phyloP scores from a whole-genome alignment of 176 grass and related monocot species.

The Bromus sterilis region DNA sequence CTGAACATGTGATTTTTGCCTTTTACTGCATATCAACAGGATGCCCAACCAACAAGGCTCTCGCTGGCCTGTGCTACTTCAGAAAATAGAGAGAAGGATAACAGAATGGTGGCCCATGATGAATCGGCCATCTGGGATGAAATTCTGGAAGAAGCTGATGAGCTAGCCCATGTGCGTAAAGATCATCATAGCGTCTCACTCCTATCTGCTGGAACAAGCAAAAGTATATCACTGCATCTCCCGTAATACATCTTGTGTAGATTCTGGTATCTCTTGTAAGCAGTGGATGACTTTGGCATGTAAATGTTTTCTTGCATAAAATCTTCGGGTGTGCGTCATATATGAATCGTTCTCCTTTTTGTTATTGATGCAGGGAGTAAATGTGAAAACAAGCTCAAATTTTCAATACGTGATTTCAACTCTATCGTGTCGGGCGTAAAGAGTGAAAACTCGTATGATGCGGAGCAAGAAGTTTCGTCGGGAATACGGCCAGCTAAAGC shows the following conservation, averaged over 20 bases:
- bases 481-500: conserved; percentile 15
- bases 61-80: conserved; percentile 16
- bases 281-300: not conserved
- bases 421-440: conserved; percentile 22
- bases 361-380: conserved; percentile 31
- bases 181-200: not conserved
- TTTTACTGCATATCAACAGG: conserved; percentile 10
- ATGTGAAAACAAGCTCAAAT: conserved; percentile 43
- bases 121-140: conserved; percentile 33
- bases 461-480: conserved; percentile 20
- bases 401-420: conserved; percentile 38
- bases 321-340: not conserved
- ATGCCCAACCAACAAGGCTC: conserved; percentile 18
- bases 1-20: conserved; percentile 7
- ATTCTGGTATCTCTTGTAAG: not conserved
- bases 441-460: conserved; percentile 20
- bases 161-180: conserved; percentile 31
- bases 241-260: not conserved
- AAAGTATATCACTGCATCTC: conserved; percentile 17
- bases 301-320: not conserved
- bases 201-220: conserved; percentile 22
- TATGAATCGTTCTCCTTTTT: not conserved
- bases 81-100: conserved; percentile 3
- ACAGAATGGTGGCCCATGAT: conserved; percentile 9
- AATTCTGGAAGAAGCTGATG: conserved; percentile 36